Base-by-base conservation (phyloP, 495 filamentous ascomycete species). In the Penicillium chermesinum region DNA sequence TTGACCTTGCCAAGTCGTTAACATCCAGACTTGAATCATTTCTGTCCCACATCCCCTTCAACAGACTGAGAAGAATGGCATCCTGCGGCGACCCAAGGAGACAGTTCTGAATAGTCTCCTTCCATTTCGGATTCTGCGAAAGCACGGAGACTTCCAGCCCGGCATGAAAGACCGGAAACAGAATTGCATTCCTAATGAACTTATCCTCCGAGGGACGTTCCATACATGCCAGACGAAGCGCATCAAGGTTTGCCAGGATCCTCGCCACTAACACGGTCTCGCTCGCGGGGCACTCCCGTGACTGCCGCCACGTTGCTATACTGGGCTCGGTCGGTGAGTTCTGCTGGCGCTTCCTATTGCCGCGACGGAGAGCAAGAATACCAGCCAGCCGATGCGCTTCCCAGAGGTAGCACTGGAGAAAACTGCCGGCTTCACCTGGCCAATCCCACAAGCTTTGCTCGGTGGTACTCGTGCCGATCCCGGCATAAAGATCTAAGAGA, bases 401-500 rank as follows among this genome's bases (percentile, higher is more conserved):
- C 67, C 67, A 71, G 3, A 71, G 22, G 43, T 67, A 66, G 10
- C 55, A 62, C 22, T 67, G 67, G 7, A 61, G 33, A 13, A 65
- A 57, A 19, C 30, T 67, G 0, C 67, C 65, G 5, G 35, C 10
- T 21, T 59, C 55, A 15, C 65, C 64, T 1, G 63, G 49, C 67
- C 67, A 71, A 33, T 67, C 48, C 67, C 63, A 69, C 33, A 71
- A 61, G 18, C 55, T 57, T 36, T 59, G 51, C 35, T 71, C 65
- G 2, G 54, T 64, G 0, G 61, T 58, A 13, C 53, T 59, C 0
- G 47, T 13, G 1, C 56, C 56, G 12, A 69, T 65, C 1, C 58
- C 58, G 1, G 63, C 60, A 27, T 64, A 61, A 0, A 71, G 42
- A 43, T 71, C 65, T 3, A 69, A 22, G 3, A 71, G 39, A 6